These are phyloP conservation scores for Globisporangium cylindrosporum DNA, from an alignment of 352 stramenopile species.

Conservation along the genomic window DNA sequence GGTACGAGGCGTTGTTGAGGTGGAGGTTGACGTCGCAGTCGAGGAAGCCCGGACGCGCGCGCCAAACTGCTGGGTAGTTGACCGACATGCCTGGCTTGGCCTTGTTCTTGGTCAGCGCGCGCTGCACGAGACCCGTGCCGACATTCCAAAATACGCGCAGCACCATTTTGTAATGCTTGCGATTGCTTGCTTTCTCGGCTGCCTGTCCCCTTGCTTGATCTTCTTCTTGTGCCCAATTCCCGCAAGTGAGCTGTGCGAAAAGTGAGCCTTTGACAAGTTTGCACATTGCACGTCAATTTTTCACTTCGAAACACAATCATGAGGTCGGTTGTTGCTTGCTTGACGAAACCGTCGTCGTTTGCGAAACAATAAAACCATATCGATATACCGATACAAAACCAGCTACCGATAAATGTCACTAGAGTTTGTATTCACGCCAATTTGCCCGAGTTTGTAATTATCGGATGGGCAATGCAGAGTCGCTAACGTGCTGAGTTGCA, in stretches of 20 bases:
- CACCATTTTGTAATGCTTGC: slow-evolving; percentile 41
- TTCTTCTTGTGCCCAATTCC: background rate
- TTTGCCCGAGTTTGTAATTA: background rate
- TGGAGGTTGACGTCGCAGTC: slow-evolving; percentile 87
- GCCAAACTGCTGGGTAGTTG: slow-evolving; percentile 67
- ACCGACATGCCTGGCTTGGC: slow-evolving; percentile 54
- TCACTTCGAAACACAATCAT: slow-evolving; percentile 2
- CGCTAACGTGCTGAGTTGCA: too few species aligned
- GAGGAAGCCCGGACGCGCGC: slow-evolving; percentile 53
- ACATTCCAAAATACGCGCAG: slow-evolving; percentile 73
- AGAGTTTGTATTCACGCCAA: background rate
- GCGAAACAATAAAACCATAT: background rate
- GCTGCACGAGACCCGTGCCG: slow-evolving; percentile 45
- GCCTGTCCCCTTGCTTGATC: background rate
- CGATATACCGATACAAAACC: too few species aligned
- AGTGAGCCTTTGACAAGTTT: background rate
- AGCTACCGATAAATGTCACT: too few species aligned
- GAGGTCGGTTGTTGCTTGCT: background rate
- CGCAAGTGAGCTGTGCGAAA: background rate
- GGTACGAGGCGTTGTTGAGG: slow-evolving; percentile 82
- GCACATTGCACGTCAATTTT: background rate
- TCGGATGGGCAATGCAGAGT: background rate
- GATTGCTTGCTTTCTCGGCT: background rate
- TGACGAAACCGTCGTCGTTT: background rate
- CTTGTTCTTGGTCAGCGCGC: slow-evolving; percentile 49